Evolutionary conservation across 192 early-diverging fungal species (phyloP).

Genomic region (Coemansia sp.): DNA sequence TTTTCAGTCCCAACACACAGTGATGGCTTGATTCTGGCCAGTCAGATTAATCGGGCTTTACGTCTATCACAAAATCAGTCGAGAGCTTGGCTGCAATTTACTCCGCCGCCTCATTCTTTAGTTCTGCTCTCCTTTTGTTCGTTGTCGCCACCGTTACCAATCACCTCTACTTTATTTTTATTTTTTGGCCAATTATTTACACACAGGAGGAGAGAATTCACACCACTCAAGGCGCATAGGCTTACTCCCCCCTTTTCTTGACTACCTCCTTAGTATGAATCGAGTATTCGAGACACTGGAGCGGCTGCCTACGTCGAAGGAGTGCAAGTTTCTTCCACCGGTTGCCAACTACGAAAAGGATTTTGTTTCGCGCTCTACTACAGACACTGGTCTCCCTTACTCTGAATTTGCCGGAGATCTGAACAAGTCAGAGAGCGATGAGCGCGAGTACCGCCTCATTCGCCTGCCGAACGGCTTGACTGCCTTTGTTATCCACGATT

Average conservation of each 20-base stretch:
- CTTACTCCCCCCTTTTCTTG: not conserved
- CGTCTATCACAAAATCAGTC: too few relatives aligned
- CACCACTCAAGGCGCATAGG: not conserved
- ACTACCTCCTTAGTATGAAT: slow-evolving; percentile 23
- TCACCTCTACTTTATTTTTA: not conserved
- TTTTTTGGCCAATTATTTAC: not conserved
- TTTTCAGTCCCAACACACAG: not conserved
- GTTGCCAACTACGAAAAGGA: slow-evolving; percentile 28
- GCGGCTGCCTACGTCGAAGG: slow-evolving; percentile 27
- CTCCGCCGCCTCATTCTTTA: not conserved
- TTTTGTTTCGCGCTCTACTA: slow-evolving; percentile 34
- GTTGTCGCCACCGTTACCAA: not conserved
- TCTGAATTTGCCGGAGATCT: slow-evolving; percentile 43
- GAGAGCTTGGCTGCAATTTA: not conserved
- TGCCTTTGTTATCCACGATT: slow-evolving; percentile 65
- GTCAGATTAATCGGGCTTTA: not conserved
- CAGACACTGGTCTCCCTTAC: slow-evolving; percentile 20
- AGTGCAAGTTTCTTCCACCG: slow-evolving; percentile 40
- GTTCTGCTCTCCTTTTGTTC: not conserved
- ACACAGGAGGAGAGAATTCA: not conserved
- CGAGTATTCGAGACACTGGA: slow-evolving; percentile 42
- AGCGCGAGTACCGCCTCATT: slow-evolving; percentile 66
- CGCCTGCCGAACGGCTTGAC: slow-evolving; percentile 64
- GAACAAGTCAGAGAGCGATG: slow-evolving; percentile 66
- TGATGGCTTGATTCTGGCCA: not conserved